Conservation (phyloP, 208 protist species). For the Acanthamoeba culbertsoni region DNA sequence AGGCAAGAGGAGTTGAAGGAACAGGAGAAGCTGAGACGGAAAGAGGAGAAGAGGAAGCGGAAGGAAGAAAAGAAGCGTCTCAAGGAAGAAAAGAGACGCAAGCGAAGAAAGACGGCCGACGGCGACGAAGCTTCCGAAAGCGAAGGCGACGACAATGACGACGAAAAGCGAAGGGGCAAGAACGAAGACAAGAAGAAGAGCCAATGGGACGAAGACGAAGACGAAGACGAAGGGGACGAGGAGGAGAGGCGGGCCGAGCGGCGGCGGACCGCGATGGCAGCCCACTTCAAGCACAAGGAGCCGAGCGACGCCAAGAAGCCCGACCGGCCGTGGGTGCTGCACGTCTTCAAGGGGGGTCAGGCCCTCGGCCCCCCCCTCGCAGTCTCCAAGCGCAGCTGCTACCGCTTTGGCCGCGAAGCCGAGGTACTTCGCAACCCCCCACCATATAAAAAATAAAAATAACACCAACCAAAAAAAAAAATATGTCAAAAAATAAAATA, state of each 20-base stretch:
- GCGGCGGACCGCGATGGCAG: not conserved
- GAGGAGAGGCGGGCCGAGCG: not conserved
- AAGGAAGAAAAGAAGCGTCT: not conserved
- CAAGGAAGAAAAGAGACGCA: constrained; percentile 48
- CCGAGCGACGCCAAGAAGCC: constrained; percentile 44
- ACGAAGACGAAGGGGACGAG: not conserved
- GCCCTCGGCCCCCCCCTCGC: not conserved
- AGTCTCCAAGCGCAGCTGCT: constrained; percentile 12
- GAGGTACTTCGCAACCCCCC: not conserved
- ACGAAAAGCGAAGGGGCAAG: not conserved
- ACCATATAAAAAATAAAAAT: too few species aligned
- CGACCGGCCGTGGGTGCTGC: constrained; percentile 40
- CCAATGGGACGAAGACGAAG: not conserved
- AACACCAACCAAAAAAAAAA: too few species aligned
- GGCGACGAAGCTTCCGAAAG: not conserved
- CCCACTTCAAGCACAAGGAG: constrained; percentile 18
- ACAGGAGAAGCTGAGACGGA: not conserved
- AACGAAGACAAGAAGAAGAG: not conserved
- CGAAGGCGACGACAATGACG: not conserved
- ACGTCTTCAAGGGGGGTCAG: constrained; percentile 22
- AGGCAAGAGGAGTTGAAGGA: constrained; percentile 15
- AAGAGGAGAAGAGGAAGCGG: constrained; percentile 23
- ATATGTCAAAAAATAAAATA: too few species aligned
- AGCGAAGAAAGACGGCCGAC: not conserved
- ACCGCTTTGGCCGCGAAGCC: constrained; percentile 46